phyloP scores from a whole-genome alignment of 495 filamentous ascomycete species.

The Podospora didyma region DNA sequence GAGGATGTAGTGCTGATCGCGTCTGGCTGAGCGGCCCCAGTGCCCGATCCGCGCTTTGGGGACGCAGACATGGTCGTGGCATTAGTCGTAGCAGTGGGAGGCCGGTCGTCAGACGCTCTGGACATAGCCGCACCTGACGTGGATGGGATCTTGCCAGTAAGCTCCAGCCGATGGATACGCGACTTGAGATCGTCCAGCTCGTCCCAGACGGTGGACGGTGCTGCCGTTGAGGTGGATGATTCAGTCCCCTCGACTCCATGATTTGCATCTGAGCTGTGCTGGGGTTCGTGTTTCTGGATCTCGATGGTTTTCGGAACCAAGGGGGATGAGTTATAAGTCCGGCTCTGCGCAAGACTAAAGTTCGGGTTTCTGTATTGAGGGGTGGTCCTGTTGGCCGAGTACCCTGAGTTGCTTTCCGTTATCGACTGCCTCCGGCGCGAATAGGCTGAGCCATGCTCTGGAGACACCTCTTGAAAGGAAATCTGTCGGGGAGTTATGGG shows the following conservation, averaged over 20 bases:
- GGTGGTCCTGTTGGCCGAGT: conserved; percentile 28
- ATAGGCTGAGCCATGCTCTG: conserved; percentile 43
- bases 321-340: conserved; percentile 54
- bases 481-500: conserved; percentile 40
- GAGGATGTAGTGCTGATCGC: conserved; percentile 18
- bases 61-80: conserved; percentile 87
- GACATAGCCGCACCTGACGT: conserved; percentile 77
- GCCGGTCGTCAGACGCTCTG: conserved; percentile 70
- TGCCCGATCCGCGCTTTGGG: conserved; percentile 61
- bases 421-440: conserved; percentile 34
- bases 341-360: conserved; percentile 50
- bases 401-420: conserved; percentile 31
- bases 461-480: conserved; percentile 36
- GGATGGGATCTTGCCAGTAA: conserved; percentile 80
- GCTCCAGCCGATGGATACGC: conserved; percentile 84
- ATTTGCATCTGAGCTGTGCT: conserved; percentile 25
- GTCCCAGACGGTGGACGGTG: conserved; percentile 94
- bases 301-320: conserved; percentile 46
- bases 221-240: conserved; percentile 79
- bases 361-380: conserved; percentile 50
- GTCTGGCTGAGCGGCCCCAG: conserved; percentile 34
- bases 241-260: conserved; percentile 60
- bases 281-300: conserved; percentile 27
- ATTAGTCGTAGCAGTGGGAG: conserved; percentile 89
- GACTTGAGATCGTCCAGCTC: conserved; percentile 95